phyloP scores from a whole-genome alignment of 495 filamentous ascomycete genomes.

The Endocarpon pusillum region DNA sequence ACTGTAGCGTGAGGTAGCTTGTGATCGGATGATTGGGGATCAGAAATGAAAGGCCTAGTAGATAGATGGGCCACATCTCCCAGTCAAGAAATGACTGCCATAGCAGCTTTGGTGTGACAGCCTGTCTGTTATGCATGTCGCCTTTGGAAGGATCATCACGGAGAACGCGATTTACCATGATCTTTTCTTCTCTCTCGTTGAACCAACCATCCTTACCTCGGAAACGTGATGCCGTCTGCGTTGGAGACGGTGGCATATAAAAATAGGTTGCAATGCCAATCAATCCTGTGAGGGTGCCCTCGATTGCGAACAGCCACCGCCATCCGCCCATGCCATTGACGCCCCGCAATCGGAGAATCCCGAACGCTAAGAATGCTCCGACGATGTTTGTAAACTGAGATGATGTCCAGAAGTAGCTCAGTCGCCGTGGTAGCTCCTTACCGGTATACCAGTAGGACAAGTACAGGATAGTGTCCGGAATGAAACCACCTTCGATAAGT shows the following conservation, averaged over 20 bases:
- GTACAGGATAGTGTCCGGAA: conserved; percentile 29
- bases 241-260: conserved; percentile 56
- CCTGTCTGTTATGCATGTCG: conserved; percentile 42
- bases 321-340: conserved; percentile 30
- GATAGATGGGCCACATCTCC: conserved; percentile 56
- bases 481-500: conserved; percentile 61
- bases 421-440: conserved; percentile 30
- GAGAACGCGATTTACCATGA: conserved; percentile 58
- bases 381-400: conserved; percentile 41
- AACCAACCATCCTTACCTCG: conserved; percentile 54
- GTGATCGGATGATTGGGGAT: conserved; percentile 25
- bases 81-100: conserved; percentile 44
- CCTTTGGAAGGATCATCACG: conserved; percentile 58
- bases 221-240: conserved; percentile 49
- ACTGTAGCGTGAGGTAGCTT: conserved; percentile 29
- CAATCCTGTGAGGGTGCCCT: conserved; percentile 35
- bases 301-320: conserved; percentile 35
- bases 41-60: conserved; percentile 24
- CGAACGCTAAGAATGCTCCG: conserved; percentile 31
- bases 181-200: conserved; percentile 23
- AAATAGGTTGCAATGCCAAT: conserved; percentile 47
- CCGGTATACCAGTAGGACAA: conserved; percentile 36
- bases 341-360: conserved; percentile 34
- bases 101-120: conserved; percentile 37
- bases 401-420: conserved; percentile 36